phyloP scores from a whole-genome alignment of 1,284 basidiomycete species.

The Schizopora paradoxa region DNA sequence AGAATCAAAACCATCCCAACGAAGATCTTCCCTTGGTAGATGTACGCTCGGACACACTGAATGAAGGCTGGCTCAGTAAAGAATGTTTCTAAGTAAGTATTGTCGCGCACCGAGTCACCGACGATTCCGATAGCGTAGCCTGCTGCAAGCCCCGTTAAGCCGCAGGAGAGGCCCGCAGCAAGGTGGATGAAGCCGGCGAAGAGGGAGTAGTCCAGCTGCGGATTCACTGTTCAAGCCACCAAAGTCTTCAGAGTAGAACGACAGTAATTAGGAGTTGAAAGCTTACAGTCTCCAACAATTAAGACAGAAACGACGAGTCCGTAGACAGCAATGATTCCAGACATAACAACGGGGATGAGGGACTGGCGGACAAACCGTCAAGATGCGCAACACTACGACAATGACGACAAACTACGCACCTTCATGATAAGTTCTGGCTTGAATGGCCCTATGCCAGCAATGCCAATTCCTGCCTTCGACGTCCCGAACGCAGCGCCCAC shows the following conservation, averaged over 20 bases:
- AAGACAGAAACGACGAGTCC: constrained; percentile 92
- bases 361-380: constrained; percentile 33
- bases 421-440: constrained; percentile 98
- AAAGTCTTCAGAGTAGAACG: not conserved
- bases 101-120: constrained; percentile 89
- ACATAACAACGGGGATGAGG: constrained; percentile 59
- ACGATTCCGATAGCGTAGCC: constrained; percentile 94
- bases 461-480: constrained; percentile 96
- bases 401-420: constrained; percentile 50
- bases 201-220: constrained; percentile 39
- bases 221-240: constrained; percentile 46
- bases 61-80: not conserved
- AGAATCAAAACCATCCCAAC: constrained; percentile 82
- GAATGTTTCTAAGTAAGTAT: constrained; percentile 37
- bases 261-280: constrained; percentile 11
- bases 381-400: not conserved
- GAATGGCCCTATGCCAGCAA: constrained; percentile 92
- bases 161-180: constrained; percentile 84
- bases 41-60: constrained; percentile 20
- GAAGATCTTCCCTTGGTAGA: constrained; percentile 87
- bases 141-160: constrained; percentile 84
- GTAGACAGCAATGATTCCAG: constrained; percentile 63
- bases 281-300: constrained; percentile 70
- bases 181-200: constrained; percentile 87
- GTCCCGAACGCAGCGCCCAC: constrained; percentile 97